Evolutionary conservation across 805 yeast species (phyloP).

Genomic region (Zygosaccharomyces gambellarensis): DNA sequence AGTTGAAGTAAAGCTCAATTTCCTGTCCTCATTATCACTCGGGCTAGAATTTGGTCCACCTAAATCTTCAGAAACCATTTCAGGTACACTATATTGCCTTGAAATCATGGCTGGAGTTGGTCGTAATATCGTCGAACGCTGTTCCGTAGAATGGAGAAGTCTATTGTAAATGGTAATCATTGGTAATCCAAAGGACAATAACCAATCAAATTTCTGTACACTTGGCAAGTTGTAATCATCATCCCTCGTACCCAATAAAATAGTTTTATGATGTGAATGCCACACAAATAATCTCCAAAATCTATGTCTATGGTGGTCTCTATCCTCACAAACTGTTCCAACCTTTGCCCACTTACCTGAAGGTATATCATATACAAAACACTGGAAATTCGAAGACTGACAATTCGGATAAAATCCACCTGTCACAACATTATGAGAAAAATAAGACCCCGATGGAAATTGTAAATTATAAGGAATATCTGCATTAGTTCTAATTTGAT

Average conservation of each 20-base stretch:
- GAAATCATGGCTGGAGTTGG: background rate
- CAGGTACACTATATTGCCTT: background rate
- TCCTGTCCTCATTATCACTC: conserved; percentile 4
- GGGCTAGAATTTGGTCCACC: background rate
- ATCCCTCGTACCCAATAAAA: conserved; percentile 48
- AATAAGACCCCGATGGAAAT: conserved; percentile 56
- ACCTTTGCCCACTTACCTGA: conserved; percentile 56
- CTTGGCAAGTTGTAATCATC: conserved; percentile 30
- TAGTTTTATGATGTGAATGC: conserved; percentile 71
- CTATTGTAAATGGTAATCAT: conserved; percentile 42
- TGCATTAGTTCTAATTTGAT: conserved; percentile 21
- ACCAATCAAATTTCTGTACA: conserved; percentile 41
- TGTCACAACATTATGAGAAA: conserved; percentile 61
- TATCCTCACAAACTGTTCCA: conserved; percentile 49
- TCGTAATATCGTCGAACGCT: conserved; percentile 1
- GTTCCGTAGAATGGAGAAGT: conserved; percentile 4
- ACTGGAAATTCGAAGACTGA: conserved; percentile 22
- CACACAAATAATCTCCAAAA: conserved; percentile 68
- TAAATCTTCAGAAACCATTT: background rate
- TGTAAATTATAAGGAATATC: conserved; percentile 36
- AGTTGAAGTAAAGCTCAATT: conserved; percentile 14
- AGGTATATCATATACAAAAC: conserved; percentile 32
- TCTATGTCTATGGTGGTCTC: conserved; percentile 50
- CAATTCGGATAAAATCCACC: conserved; percentile 53
- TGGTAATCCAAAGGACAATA: conserved; percentile 51